phyloP scores from a whole-genome alignment of 495 filamentous ascomycete species.

The Aspergillus mulundensis region DNA sequence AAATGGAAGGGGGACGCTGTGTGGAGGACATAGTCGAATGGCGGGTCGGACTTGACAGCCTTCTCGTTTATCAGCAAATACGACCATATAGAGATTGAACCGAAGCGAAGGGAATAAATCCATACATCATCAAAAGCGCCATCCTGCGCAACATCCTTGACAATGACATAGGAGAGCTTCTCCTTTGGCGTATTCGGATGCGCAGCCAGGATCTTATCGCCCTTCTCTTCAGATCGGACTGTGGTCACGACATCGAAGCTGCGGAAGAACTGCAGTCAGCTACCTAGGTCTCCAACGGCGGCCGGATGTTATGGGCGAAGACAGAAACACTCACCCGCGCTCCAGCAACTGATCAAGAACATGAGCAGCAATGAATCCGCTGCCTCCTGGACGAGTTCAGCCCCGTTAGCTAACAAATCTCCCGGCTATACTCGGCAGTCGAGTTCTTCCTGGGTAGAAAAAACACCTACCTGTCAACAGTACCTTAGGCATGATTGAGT shows the following conservation, averaged over 20 bases:
- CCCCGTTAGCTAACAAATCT: not conserved
- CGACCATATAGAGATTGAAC: not conserved
- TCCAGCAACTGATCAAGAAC: conserved; percentile 70
- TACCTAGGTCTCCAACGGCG: not conserved
- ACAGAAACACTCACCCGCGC: conserved; percentile 38
- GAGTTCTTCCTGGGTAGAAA: too few relatives aligned
- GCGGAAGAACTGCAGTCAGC: conserved; percentile 4
- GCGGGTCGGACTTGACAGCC: conserved; percentile 64
- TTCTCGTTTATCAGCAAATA: too few relatives aligned
- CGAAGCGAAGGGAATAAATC: too few relatives aligned
- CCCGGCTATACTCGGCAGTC: not conserved
- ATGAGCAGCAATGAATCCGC: conserved; percentile 76
- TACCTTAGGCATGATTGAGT: conserved; percentile 37
- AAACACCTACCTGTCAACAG: conserved; percentile 36
- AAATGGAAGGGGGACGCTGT: conserved; percentile 86
- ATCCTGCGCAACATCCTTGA: conserved; percentile 74
- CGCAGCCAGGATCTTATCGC: conserved; percentile 64
- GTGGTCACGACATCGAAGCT: conserved; percentile 77
- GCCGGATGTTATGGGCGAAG: too few relatives aligned
- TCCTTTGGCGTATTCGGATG: conserved; percentile 56
- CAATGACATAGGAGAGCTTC: conserved; percentile 70
- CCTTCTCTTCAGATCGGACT: conserved; percentile 77
- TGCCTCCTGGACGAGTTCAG: conserved; percentile 45
- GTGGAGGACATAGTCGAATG: conserved; percentile 82
- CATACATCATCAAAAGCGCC: conserved; percentile 71